Conservation (phyloP, 768 basidiomycete genomes). For the Tricholomella constricta region DNA sequence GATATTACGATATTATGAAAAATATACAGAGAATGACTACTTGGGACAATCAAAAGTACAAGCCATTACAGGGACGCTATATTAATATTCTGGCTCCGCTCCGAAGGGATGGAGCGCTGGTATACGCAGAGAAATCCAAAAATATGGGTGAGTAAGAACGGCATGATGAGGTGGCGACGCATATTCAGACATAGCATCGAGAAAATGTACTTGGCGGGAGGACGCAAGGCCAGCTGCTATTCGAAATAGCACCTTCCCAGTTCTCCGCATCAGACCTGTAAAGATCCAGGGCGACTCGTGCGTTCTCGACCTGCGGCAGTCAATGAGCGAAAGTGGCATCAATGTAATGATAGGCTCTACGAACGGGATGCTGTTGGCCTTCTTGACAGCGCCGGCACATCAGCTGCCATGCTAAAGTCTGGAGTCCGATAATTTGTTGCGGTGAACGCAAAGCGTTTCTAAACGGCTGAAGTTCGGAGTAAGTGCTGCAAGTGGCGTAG, state of each 20-base stretch:
- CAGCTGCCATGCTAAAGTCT: slow-evolving; percentile 80
- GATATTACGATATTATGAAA: slow-evolving; percentile 5
- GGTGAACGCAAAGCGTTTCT: slow-evolving; percentile 67
- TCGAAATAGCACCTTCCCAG: slow-evolving; percentile 66
- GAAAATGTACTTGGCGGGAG: slow-evolving; percentile 82
- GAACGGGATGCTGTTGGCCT: slow-evolving; percentile 69
- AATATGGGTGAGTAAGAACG: neutral
- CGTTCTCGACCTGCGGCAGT: slow-evolving; percentile 67
- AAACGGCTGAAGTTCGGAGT: slow-evolving; percentile 54
- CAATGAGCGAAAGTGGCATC: slow-evolving; percentile 11
- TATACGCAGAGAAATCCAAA: slow-evolving; percentile 1
- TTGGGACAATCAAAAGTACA: slow-evolving; percentile 1
- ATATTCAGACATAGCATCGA: slow-evolving; percentile 65
- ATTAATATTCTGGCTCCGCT: neutral
- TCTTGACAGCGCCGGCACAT: slow-evolving; percentile 81
- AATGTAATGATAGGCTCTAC: slow-evolving; percentile 28
- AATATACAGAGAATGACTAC: slow-evolving; percentile 3
- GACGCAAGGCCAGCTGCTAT: slow-evolving; percentile 71
- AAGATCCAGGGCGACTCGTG: slow-evolving; percentile 58
- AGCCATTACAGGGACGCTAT: slow-evolving; percentile 7
- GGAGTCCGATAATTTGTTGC: slow-evolving; percentile 70
- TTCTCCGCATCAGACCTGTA: slow-evolving; percentile 58
- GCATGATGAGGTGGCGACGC: neutral
- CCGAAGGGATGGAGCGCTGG: neutral
- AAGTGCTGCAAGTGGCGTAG: slow-evolving; percentile 18